Conservation (phyloP, 805 yeast species). For the Saccharomycopsis fermentans region DNA sequence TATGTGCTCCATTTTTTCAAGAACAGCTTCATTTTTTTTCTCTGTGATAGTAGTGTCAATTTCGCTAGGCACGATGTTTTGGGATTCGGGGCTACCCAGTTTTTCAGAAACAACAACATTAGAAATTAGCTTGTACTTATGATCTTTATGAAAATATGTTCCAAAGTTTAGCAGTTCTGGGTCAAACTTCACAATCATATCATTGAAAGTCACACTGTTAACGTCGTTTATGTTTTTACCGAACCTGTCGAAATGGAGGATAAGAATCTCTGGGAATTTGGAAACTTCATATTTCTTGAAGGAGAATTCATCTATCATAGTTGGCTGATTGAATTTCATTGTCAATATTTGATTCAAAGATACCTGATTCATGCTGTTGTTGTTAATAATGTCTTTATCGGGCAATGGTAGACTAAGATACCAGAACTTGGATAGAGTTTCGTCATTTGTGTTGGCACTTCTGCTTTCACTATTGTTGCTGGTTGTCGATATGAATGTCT, state of each 20-base stretch:
- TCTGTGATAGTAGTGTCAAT: not conserved
- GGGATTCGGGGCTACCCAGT: not conserved
- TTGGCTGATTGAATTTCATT: constrained; percentile 29
- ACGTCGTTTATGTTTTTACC: constrained; percentile 30
- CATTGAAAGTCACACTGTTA: constrained; percentile 37
- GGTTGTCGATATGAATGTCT: constrained; percentile 23
- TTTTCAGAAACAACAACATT: constrained; percentile 32
- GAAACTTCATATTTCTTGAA: constrained; percentile 6
- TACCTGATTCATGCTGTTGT: constrained; percentile 30
- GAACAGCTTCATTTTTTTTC: not conserved
- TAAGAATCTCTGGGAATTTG: constrained; percentile 41
- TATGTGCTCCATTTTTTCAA: not conserved
- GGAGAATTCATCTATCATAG: constrained; percentile 29
- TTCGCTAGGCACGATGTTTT: not conserved
- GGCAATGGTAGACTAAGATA: constrained; percentile 53
- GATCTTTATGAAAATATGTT: constrained; percentile 15
- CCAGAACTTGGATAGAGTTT: constrained; percentile 34
- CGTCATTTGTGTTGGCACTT: constrained; percentile 11
- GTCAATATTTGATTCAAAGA: constrained; percentile 28
- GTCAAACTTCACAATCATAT: constrained; percentile 31
- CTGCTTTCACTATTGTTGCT: constrained; percentile 13
- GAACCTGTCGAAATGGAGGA: constrained; percentile 50
- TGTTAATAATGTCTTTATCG: constrained; percentile 36
- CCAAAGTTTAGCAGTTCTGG: constrained; percentile 29
- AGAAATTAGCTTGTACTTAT: constrained; percentile 34